Base-by-base conservation (phyloP, 2,329 filamentous ascomycete species). In the Penicillium sp. region DNA sequence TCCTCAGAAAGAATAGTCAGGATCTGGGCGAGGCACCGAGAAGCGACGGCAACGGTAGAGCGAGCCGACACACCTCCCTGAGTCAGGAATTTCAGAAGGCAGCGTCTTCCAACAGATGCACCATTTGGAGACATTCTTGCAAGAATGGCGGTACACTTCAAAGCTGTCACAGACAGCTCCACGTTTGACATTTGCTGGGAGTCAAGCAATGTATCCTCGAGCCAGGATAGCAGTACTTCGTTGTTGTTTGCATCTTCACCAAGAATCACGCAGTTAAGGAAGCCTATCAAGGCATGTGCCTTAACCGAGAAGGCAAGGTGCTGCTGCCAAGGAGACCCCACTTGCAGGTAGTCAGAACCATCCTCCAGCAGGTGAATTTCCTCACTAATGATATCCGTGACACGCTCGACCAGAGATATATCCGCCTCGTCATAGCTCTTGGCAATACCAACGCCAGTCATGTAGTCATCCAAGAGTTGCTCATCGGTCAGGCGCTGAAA, bases 301-400 rank as follows among this genome's bases (percentile, higher is more conserved):
- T 96, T 97, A 60, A 95, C 90, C 7, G 90, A 87, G 67, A 90
- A 92, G 5, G 93, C 91, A 54, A 97, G 83, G 59, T 83, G 87
- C 75, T 97, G 93, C 72, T 97, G 93, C 77, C 89, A 93, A 6
- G 87, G 83, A 1, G 93, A 93, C 56, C 90, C 90, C 57, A 97
- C 84, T 66, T 90, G 88, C 43, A 96, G 81, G 72, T 96, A 97
- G 74, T 97, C 94, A 1, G 91, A 89, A 58, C 90, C 90, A 49
- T 92, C 91, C 64, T 97, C 93, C 21, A 99, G 80, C 50, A 93
- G 85, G 66, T 88, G 86, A 81, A 97, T 91, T 71, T 96, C 89
- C 60, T 96, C 89, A 12, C 86, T 81, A 35, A 92, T 88, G 63
- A 96, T 85, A 47, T 84, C 84, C 1, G 90, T 86, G 62, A 94